Base-by-base conservation (phyloP, 1,284 basidiomycete species). In the Fistulina hepatica region DNA sequence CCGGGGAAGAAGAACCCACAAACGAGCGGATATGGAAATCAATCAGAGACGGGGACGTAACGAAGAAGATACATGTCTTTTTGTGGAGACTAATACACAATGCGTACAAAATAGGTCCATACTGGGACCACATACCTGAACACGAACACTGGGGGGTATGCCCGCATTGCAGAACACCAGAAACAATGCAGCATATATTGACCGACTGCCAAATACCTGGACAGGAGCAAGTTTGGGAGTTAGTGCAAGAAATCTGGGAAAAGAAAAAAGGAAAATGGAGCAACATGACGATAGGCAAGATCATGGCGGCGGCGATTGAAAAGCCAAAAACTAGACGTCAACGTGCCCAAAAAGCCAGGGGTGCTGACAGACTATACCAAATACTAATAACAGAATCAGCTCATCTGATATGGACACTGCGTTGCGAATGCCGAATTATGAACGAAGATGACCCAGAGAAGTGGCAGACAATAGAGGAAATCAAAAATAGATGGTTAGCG, bases 371-470 rank as follows among this genome's bases (percentile, higher is more conserved):
- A 0, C 48, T 56, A 2, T 54, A 43, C 41, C 33, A 44, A 4
- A 53, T 53, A 3, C 16, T 54, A 0, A 38, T 50, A 4, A 44
- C 48, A 0, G 53, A 57, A 34, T 36, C 48, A 0, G 44, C 44
- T 0, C 37, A 51, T 30, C 42, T 57, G 5, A 49, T 55, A 1
- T 58, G 55, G 56, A 46, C 45, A 22, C 37, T 57, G 5, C 25
- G 54, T 9, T 49, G 47, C 30, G 48, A 55, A 26, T 32, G 54
- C 3, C 44, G 47, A 0, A 52, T 56, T 15, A 26, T 38, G 10
- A 34, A 34, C 13, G 37, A 40, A 21, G 28, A 31, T 21, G n/a
- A n/a, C n/a, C n/a, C n/a, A n/a, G 20, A 10, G 9, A 31, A 13
- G 15, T 39, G n/a, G n/a, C n/a, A n/a, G 4, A 30, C 25, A 3